A percentile compares a stretch with the other conserved stretches of the same genome.
phyloP scores from a whole-genome alignment of 208 protist species.

The Wallacemonas sp. region DNA sequence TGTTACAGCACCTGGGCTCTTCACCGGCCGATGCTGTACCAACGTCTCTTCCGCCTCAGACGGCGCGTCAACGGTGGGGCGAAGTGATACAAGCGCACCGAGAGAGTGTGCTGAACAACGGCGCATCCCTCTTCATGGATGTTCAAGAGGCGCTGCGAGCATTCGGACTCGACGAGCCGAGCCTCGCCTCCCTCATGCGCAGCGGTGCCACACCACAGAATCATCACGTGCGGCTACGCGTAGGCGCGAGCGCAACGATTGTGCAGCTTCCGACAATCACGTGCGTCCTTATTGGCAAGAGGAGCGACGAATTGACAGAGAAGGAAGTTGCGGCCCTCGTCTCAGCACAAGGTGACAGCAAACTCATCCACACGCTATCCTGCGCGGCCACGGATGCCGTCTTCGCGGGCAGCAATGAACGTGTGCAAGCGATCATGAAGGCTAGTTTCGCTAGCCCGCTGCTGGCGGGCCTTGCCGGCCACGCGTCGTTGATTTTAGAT shows the following conservation, averaged over 20 bases:
- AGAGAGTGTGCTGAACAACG: background rate
- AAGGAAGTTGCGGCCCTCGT: slow-evolving; percentile 28
- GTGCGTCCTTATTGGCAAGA: slow-evolving; percentile 18
- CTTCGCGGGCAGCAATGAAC: background rate
- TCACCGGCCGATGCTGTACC: background rate
- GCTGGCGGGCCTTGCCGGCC: background rate
- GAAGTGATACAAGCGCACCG: slow-evolving; percentile 24
- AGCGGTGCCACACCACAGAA: slow-evolving; percentile 20
- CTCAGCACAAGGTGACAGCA: background rate
- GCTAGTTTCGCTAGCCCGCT: slow-evolving; percentile 5
- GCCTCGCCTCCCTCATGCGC: slow-evolving; percentile 29
- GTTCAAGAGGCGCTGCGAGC: slow-evolving; percentile 18
- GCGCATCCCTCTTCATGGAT: slow-evolving; percentile 20
- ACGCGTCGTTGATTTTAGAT: background rate
- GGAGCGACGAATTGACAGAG: slow-evolving; percentile 12
- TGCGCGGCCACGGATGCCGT: background rate
- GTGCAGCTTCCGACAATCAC: slow-evolving; percentile 33
- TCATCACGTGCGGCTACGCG: slow-evolving; percentile 52
- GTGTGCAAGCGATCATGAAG: background rate
- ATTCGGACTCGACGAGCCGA: slow-evolving; percentile 17
- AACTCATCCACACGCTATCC: background rate
- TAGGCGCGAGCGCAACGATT: slow-evolving; percentile 61
- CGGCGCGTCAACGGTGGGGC: slow-evolving; percentile 15
- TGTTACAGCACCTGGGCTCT: slow-evolving; percentile 11
- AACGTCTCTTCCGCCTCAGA: background rate